Conservation (phyloP, 352 stramenopile species). For the Phytophthora palmivora region DNA sequence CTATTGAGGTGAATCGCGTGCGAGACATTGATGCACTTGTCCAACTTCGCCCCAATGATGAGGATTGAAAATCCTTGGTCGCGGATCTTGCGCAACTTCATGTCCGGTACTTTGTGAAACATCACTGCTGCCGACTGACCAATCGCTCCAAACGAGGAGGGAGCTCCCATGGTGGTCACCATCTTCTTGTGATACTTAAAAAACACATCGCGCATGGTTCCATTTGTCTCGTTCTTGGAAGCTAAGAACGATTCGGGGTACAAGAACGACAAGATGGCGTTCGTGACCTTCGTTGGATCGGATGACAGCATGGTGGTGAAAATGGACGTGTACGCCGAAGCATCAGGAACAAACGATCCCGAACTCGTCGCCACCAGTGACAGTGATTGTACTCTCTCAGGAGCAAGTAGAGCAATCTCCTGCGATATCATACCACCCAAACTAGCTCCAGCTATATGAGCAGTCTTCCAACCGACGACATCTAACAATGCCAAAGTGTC, state of each 20-base stretch:
- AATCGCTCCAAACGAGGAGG: slow-evolving; percentile 15
- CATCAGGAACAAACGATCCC: slow-evolving; percentile 46
- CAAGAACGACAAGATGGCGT: slow-evolving; percentile 56
- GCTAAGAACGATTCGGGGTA: slow-evolving; percentile 54
- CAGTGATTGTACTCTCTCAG: slow-evolving; percentile 57
- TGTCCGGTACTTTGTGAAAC: slow-evolving; percentile 37
- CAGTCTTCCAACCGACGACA: slow-evolving; percentile 50
- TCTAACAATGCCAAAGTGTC: slow-evolving; percentile 65
- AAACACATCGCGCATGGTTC: slow-evolving; percentile 44
- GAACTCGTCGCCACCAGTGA: slow-evolving; percentile 65
- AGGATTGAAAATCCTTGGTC: slow-evolving; percentile 53
- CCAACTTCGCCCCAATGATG: slow-evolving; percentile 41
- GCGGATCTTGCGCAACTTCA: slow-evolving; percentile 43
- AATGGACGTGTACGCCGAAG: slow-evolving; percentile 21
- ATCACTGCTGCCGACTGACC: slow-evolving; percentile 36
- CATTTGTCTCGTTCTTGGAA: slow-evolving; percentile 36
- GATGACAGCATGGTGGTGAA: slow-evolving; percentile 47
- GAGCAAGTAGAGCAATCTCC: slow-evolving; percentile 31
- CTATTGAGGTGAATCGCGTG: slow-evolving; percentile 40
- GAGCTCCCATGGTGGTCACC: slow-evolving; percentile 15
- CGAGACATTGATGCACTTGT: slow-evolving; percentile 39
- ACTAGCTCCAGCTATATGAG: slow-evolving; percentile 60
- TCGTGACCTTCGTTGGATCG: slow-evolving; percentile 42
- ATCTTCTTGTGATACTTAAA: slow-evolving; percentile 46
- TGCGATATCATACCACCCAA: slow-evolving; percentile 78